phyloP scores from a whole-genome alignment of 1,284 basidiomycete species.

The Lignosus rhinocerotis region DNA sequence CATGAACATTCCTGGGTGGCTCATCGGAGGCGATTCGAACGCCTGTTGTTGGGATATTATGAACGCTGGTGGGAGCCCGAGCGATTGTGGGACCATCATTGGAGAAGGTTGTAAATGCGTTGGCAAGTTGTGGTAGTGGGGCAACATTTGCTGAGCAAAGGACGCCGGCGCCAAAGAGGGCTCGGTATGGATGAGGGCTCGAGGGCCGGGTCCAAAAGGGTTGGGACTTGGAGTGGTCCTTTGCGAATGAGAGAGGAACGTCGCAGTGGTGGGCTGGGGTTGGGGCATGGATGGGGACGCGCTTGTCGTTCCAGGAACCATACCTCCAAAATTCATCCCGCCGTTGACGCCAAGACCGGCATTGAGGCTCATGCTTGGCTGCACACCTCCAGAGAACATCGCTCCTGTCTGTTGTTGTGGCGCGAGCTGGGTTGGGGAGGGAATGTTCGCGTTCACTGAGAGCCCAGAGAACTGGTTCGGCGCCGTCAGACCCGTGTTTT shows the following conservation, averaged over 20 bases:
- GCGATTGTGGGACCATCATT: conserved; percentile 7
- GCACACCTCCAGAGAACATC: conserved; percentile 19
- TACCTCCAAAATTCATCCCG: conserved; percentile 6
- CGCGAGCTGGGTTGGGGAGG: conserved; percentile 28
- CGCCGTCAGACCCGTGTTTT: conserved; percentile 24
- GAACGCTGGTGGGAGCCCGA: conserved; percentile 22
- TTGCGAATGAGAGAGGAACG: background rate
- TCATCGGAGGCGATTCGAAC: conserved; percentile 22
- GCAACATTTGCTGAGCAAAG: conserved; percentile 17
- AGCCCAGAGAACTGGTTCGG: conserved; percentile 30
- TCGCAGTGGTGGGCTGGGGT: conserved; percentile 1
- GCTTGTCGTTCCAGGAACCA: conserved; percentile 6
- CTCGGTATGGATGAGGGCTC: conserved; percentile 10
- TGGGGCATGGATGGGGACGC: conserved; percentile 21
- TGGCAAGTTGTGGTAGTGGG: conserved; percentile 6
- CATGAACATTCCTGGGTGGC: conserved; percentile 27
- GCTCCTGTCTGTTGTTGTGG: conserved; percentile 25
- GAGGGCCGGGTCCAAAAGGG: conserved; percentile 21
- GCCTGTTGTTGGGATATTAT: conserved; percentile 20
- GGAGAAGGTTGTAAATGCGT: conserved; percentile 18
- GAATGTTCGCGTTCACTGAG: conserved; percentile 26
- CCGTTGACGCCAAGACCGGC: conserved; percentile 18
- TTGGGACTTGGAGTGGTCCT: conserved; percentile 26
- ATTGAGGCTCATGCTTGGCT: conserved; percentile 31
- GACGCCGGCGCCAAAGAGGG: conserved; percentile 15